Conservation (phyloP, 2,329 filamentous ascomycete species). For the Fusarium pininemorale region DNA sequence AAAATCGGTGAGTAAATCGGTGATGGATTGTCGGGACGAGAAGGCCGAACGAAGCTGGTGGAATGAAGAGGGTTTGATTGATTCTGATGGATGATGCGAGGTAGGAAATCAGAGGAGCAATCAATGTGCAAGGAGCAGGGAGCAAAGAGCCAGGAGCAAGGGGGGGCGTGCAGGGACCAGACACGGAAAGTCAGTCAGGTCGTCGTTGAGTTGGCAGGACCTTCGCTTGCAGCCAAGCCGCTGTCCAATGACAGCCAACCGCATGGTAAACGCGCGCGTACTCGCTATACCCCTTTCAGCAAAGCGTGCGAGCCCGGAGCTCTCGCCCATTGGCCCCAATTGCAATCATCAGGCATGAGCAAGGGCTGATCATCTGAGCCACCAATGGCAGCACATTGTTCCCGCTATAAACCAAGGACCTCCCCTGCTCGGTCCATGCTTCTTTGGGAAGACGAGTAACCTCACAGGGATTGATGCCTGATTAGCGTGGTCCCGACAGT, state of each 20-base stretch:
- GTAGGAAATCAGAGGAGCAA: conserved; percentile 14
- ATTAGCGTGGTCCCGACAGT: conserved; percentile 50
- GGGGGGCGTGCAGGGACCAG: conserved; percentile 16
- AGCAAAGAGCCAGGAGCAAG: too few species aligned
- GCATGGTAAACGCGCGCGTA: conserved; percentile 46
- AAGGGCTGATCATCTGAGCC: neutral
- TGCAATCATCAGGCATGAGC: neutral
- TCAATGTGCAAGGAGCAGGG: neutral
- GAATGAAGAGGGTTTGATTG: conserved; percentile 7
- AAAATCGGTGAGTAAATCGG: conserved; percentile 10
- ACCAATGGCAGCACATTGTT: conserved; percentile 32
- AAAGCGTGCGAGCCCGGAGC: conserved; percentile 35
- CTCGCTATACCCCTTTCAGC: conserved; percentile 26
- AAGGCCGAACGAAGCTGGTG: conserved; percentile 7
- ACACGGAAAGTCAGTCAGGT: neutral
- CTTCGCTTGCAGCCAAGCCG: conserved; percentile 45
- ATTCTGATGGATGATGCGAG: conserved; percentile 17
- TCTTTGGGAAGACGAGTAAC: conserved; percentile 11
- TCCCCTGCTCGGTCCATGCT: conserved; percentile 15
- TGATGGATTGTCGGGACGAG: conserved; percentile 13
- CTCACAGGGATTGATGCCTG: conserved; percentile 3
- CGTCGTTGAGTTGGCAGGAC: conserved; percentile 42
- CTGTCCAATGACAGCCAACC: conserved; percentile 43
- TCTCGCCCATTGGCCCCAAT: conserved; percentile 40
- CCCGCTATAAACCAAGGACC: conserved; percentile 3